phyloP scores from a whole-genome alignment of 768 basidiomycete genomes.

The Amanita rimosa region DNA sequence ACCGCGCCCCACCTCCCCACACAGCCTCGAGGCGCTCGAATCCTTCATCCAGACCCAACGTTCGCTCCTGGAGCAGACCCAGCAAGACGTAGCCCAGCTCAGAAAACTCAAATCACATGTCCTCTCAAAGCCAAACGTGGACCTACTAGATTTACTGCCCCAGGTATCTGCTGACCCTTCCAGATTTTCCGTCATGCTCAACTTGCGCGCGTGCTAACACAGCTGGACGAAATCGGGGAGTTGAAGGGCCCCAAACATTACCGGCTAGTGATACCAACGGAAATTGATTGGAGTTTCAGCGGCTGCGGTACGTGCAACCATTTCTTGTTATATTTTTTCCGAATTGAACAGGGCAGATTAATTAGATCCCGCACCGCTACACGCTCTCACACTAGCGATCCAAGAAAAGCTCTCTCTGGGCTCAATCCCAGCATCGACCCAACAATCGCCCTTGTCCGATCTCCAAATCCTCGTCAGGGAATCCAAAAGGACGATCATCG shows the following conservation, averaged over 20 bases:
- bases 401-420: constrained; percentile 25
- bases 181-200: neutral
- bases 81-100: constrained; percentile 51
- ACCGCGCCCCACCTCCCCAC: neutral
- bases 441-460: constrained; percentile 35
- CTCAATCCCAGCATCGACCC: constrained; percentile 25
- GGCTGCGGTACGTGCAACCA: constrained; percentile 34
- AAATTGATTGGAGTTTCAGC: constrained; percentile 56
- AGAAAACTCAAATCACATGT: constrained; percentile 30
- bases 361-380: constrained; percentile 45
- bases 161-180: neutral
- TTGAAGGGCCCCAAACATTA: constrained; percentile 36
- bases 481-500: constrained; percentile 38
- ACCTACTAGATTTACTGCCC: constrained; percentile 20
- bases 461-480: constrained; percentile 49
- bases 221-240: constrained; percentile 21
- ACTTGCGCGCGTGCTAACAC: constrained; percentile 1
- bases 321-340: no score
- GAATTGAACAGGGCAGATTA: no score
- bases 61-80: constrained; percentile 44
- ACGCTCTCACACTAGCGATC: constrained; percentile 28
- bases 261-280: constrained; percentile 29
- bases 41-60: constrained; percentile 54
- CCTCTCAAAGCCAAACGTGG: constrained; percentile 13
- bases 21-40: constrained; percentile 55